Evolutionary conservation across 345 rosid genomes (phyloP).

Genomic region (Eucalyptus albens): DNA sequence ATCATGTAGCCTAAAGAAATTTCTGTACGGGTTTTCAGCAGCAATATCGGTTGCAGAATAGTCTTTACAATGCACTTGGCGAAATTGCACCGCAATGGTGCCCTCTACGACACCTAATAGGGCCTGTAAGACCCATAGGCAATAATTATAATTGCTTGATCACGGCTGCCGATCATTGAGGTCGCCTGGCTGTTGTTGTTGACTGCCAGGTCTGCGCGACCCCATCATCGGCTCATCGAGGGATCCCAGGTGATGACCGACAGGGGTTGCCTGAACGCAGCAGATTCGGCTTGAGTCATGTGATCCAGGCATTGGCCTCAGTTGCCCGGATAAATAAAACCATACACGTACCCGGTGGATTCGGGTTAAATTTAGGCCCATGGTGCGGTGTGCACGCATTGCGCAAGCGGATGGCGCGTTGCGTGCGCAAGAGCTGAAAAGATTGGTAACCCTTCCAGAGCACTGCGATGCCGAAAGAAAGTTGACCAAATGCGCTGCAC

Average conservation of each 20-base stretch:
- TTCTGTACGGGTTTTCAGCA: neutral
- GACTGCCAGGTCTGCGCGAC: accelerated
- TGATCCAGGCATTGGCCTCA: neutral
- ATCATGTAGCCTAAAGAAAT: neutral
- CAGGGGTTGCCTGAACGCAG: neutral
- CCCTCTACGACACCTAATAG: neutral
- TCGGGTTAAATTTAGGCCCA: neutral
- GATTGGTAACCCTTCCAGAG: neutral
- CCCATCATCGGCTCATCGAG: neutral
- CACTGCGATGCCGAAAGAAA: too few relatives aligned
- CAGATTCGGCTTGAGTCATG: neutral
- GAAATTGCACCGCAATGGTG: neutral
- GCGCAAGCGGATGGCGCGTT: neutral
- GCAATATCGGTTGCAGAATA: neutral
- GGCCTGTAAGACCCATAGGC: neutral
- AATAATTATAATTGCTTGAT: neutral
- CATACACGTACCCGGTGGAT: neutral
- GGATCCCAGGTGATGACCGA: neutral
- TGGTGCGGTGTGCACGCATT: neutral
- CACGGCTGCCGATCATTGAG: neutral
- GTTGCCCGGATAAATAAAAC: too few relatives aligned
- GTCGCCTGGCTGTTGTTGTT: neutral
- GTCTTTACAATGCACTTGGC: neutral
- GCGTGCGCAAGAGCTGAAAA: neutral
- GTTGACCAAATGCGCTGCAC: too few relatives aligned